phyloP scores from a whole-genome alignment of 75 land plant species.

The Pseudotsuga menziesii region DNA sequence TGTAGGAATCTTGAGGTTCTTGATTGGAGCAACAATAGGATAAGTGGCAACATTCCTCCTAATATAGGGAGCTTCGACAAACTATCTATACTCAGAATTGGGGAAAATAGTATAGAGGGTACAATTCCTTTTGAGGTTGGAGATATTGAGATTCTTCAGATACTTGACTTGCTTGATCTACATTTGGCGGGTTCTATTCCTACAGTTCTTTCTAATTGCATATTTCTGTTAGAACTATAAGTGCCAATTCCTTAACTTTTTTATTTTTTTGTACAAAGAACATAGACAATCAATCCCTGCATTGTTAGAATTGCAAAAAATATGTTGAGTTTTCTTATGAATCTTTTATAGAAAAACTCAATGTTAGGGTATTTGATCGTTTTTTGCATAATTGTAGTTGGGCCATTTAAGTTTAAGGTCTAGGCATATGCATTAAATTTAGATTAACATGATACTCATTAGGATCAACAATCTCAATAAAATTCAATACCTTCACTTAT shows the following conservation, averaged over 20 bases:
- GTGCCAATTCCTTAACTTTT: constrained; percentile 13
- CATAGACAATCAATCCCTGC: not conserved
- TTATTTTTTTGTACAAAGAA: not conserved
- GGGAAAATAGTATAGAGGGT: constrained; percentile 45
- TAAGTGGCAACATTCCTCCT: constrained; percentile 63
- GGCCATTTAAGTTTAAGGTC: not conserved
- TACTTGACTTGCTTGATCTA: constrained; percentile 58
- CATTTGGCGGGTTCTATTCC: constrained; percentile 71
- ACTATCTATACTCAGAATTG: constrained; percentile 46
- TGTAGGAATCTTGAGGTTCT: constrained; percentile 45
- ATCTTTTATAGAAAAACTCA: not conserved
- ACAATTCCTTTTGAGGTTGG: constrained; percentile 56
- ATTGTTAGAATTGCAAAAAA: not conserved
- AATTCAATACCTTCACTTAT: no score
- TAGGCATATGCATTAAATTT: not conserved
- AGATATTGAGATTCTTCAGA: constrained; percentile 48
- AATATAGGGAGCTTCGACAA: constrained; percentile 39
- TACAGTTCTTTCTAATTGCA: constrained; percentile 38
- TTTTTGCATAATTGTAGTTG: not conserved
- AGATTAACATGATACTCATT: not conserved
- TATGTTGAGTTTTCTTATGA: not conserved
- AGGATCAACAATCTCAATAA: no score
- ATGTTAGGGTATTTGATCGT: not conserved
- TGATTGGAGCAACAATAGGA: constrained; percentile 55
- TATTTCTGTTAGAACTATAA: constrained; percentile 75